These are phyloP conservation scores for Candida namnaoensis DNA, from an alignment of 805 yeast genomes.

Conservation along the genomic window DNA sequence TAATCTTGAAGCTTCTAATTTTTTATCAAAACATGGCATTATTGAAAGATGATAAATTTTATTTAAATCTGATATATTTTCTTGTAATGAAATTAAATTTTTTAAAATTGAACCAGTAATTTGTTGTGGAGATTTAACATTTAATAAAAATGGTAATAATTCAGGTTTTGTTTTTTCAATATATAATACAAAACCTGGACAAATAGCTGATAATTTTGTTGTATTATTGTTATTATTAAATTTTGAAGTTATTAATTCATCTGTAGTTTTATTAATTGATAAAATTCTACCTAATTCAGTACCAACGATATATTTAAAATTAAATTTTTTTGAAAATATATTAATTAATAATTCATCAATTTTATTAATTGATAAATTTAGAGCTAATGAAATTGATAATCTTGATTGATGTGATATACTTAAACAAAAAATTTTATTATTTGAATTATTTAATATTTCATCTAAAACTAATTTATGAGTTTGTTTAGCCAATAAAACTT, in stretches of 20 bases:
- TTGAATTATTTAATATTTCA: conserved; percentile 33
- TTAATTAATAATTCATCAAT: conserved; percentile 56
- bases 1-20: conserved; percentile 85
- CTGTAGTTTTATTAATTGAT: conserved; percentile 43
- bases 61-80: conserved; percentile 15
- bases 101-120: conserved; percentile 79
- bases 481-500: conserved; percentile 83
- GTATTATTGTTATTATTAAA: too few relatives aligned
- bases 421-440: conserved; percentile 47
- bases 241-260: conserved; percentile 29
- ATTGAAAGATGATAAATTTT: conserved; percentile 72
- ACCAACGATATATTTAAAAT: conserved; percentile 73
- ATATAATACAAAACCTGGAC: conserved; percentile 96
- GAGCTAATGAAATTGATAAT: conserved; percentile 71
- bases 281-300: conserved; percentile 74
- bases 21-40: conserved; percentile 98
- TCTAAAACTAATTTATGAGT: conserved; percentile 72
- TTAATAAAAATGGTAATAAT: conserved; percentile 59
- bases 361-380: conserved; percentile 36
- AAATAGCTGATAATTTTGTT: conserved; percentile 49
- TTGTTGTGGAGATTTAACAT: conserved; percentile 86
- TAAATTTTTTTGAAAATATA: conserved; percentile 50
- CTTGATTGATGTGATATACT: conserved; percentile 84
- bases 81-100: conserved; percentile 29
- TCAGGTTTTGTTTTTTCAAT: conserved; percentile 95